A percentile compares a stretch with the other conserved stretches of the same genome.
These are phyloP conservation scores for Schizochytrium sp. DNA, from an alignment of 108 stramenopile species.

Conservation along the genomic window DNA sequence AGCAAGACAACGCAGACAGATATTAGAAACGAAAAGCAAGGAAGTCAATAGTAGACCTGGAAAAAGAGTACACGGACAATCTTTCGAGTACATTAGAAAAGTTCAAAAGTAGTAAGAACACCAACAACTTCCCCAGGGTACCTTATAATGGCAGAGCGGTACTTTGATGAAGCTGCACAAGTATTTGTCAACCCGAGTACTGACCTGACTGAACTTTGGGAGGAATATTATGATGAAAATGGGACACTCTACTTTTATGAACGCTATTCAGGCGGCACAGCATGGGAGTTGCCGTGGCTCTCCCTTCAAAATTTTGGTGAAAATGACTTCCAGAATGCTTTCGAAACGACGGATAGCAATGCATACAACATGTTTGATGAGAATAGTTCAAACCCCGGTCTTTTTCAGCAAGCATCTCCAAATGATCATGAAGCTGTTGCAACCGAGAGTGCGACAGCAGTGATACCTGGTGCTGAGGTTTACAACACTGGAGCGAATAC, in stretches of 20 bases:
- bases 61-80: too few species aligned
- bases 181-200: slow-evolving; percentile 3
- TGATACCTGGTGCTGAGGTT: too few species aligned
- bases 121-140: neutral
- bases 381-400: too few species aligned
- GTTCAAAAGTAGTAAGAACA: neutral
- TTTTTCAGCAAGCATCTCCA: too few species aligned
- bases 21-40: too few species aligned
- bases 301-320: neutral
- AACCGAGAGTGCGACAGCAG: too few species aligned
- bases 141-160: neutral
- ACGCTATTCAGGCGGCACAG: neutral
- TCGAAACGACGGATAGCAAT: neutral
- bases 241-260: slow-evolving; percentile 47
- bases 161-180: slow-evolving; percentile 2
- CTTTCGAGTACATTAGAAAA: neutral
- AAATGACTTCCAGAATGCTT: neutral
- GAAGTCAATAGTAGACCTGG: too few species aligned
- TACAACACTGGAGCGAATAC: too few species aligned
- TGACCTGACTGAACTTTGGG: neutral
- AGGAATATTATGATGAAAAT: slow-evolving; percentile 35
- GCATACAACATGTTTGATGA: neutral
- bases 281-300: slow-evolving; percentile 4
- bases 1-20: too few species aligned
- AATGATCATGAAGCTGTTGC: too few species aligned